Conservation (phyloP, 495 filamentous ascomycete genomes). For the Aspergillus ostianus region DNA sequence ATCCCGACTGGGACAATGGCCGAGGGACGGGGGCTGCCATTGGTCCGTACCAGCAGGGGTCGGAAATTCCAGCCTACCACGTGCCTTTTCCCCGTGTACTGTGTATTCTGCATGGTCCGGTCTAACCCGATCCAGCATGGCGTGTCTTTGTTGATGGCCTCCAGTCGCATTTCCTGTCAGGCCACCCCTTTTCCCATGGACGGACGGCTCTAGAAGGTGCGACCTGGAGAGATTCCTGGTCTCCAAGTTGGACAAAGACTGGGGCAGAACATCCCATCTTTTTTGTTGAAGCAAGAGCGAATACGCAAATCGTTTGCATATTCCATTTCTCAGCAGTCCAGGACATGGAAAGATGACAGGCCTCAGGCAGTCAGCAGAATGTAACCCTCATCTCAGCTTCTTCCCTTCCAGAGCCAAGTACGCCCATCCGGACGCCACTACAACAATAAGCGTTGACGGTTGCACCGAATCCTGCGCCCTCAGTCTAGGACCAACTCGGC, state of each 20-base stretch:
- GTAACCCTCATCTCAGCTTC: not conserved
- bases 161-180: not conserved
- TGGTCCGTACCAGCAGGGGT: slow-evolving; percentile 11
- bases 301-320: not conserved
- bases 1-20: slow-evolving; percentile 4
- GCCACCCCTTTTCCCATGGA: not conserved
- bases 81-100: slow-evolving; percentile 7
- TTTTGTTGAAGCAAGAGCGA: not conserved
- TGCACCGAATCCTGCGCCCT: not conserved
- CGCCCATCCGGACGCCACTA: not conserved
- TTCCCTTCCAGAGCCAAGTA: not conserved
- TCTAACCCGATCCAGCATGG: not conserved
- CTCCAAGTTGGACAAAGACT: not conserved
- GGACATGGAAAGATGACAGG: too few relatives aligned
- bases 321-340: not conserved
- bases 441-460: not conserved
- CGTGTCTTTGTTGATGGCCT: not conserved
- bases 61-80: slow-evolving; percentile 23
- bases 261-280: not conserved
- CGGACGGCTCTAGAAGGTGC: not conserved
- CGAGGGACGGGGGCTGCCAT: slow-evolving; percentile 10
- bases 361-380: not conserved
- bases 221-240: too few relatives aligned
- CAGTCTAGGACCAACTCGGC: not conserved
- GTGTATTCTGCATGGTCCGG: not conserved